These are phyloP conservation scores for Colletotrichum tropicicola DNA, from an alignment of 2,329 filamentous ascomycete genomes.

Conservation along the genomic window DNA sequence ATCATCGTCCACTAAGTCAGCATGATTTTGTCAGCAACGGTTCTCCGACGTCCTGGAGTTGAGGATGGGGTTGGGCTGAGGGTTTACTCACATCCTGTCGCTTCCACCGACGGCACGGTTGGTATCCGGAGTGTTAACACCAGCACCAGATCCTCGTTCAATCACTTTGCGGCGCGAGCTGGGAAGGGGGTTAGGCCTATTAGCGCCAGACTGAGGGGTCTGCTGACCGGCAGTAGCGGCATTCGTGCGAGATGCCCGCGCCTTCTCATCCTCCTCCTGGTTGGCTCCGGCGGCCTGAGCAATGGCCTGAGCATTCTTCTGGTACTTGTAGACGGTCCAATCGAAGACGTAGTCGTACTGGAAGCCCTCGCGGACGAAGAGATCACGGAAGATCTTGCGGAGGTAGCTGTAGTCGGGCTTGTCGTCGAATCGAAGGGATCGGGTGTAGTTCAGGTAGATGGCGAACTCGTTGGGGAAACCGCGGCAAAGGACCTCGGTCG, in stretches of 20 bases:
- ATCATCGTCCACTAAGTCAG: slow-evolving; percentile 86
- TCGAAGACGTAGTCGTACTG: slow-evolving; percentile 99
- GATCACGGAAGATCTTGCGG: slow-evolving; percentile 99
- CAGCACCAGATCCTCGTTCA: slow-evolving; percentile 67
- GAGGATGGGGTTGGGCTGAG: slow-evolving; percentile 56
- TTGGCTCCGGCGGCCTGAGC: slow-evolving; percentile 74
- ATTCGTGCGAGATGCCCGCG: slow-evolving; percentile 72
- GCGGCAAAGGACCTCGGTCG: slow-evolving; percentile 97
- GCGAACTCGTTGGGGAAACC: slow-evolving; percentile 99
- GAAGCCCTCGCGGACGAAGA: slow-evolving; percentile 98
- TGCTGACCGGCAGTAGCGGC: slow-evolving; percentile 71
- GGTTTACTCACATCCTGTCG: slow-evolving; percentile 93
- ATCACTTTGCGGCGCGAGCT: slow-evolving; percentile 87
- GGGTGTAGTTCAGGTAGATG: slow-evolving; percentile 99
- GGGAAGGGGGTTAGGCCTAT: slow-evolving; percentile 78
- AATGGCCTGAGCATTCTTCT: slow-evolving; percentile 94
- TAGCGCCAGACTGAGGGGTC: slow-evolving; percentile 65
- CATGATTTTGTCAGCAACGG: slow-evolving; percentile 76
- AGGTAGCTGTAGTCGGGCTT: slow-evolving; percentile 99
- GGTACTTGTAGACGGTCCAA: slow-evolving; percentile 99
- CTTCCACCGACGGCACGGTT: slow-evolving; percentile 81
- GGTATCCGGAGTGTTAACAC: slow-evolving; percentile 75
- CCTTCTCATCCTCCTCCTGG: slow-evolving; percentile 81
- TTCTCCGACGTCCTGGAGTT: slow-evolving; percentile 74
- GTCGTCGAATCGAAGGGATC: slow-evolving; percentile 98